Evolutionary conservation across 2,329 filamentous ascomycete species (phyloP), one percentile per base, ranked within the genome.

Genomic region (Xylaria sp.): DNA sequence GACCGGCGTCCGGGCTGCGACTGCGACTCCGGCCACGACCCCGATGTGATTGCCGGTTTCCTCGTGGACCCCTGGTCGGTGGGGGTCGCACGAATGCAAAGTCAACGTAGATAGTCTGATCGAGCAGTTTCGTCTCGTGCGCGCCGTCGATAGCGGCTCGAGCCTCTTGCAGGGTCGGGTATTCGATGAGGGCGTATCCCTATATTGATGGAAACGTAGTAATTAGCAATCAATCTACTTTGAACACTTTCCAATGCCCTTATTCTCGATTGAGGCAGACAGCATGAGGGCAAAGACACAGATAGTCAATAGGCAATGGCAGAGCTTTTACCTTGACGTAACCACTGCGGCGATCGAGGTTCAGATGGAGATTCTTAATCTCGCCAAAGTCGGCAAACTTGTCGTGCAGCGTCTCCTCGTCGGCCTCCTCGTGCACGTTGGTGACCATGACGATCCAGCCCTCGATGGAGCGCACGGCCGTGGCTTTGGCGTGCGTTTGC

Each of bases 361-460:
- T 96, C 78, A 96, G 82, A 78, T 96, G 93, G 78, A 95, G 79
- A 78, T 96, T 96, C 86, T 94, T 94, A 77, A 96, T 93, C 82
- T 95, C 92, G 75, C 93, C 93, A 78, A 88, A 96, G 76, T 96
- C 93, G 76, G 89, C 91, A 79, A 96, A 96, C 80, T 90, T 86
- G 79, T 96, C 93, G 76, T 92, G 91, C 66, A 96, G 80, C 55
- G 92, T 90, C 83, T 96, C 93, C 82, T 96, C 93, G 75, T 91
- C 92, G 59, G 93, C 92, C 80, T 96, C 93, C 79, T 96, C 93
- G 83, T 96, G 93, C 41, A 96, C 91, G 77, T 96, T 96, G 62
- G 92, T 94, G 73, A 93, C 92, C 71, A 94, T 90, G 77, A 96
- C 86, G 80, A 96, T 96, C 93, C 93, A 96, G 75, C 93, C 93